Conservation (phyloP, 2,329 filamentous ascomycete species). For the Fusarium sp. region DNA sequence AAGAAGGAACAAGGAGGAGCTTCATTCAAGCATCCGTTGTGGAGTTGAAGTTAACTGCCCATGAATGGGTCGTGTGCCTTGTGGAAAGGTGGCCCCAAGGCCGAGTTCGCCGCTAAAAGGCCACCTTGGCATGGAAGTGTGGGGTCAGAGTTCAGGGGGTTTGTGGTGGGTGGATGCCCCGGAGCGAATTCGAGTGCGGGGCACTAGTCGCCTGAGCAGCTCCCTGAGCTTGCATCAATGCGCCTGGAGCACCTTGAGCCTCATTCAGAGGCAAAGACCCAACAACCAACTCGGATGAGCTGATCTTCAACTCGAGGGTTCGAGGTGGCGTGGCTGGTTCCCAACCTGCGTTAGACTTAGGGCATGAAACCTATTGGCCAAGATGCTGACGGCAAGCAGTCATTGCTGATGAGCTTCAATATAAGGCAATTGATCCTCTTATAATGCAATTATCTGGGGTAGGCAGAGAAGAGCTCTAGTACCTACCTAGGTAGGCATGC, state of each 20-base stretch:
- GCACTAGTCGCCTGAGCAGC: conserved; percentile 26
- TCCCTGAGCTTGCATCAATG: conserved; percentile 10
- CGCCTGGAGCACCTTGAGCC: background rate
- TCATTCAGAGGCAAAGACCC: background rate
- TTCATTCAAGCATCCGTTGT: conserved; percentile 30
- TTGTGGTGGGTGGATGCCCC: conserved; percentile 18
- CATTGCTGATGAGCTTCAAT: background rate
- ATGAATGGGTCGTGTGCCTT: conserved; percentile 45
- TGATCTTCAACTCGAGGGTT: background rate
- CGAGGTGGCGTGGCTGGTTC: background rate
- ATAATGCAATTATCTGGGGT: background rate
- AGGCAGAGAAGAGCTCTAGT: background rate
- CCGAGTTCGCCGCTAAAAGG: conserved; percentile 39
- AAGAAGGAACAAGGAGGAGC: conserved; percentile 31
- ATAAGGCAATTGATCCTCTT: background rate
- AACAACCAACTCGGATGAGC: background rate
- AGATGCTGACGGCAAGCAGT: background rate
- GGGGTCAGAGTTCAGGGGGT: conserved; percentile 42
- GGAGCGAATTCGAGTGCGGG: conserved; percentile 41
- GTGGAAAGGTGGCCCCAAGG: conserved; percentile 52
- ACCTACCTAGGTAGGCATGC: background rate
- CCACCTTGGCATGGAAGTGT: conserved; percentile 29
- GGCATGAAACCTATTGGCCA: background rate
- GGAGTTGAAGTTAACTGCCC: conserved; percentile 29
- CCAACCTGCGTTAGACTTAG: background rate